Conservation (phyloP, 805 yeast species). For the Pichia exigua region DNA sequence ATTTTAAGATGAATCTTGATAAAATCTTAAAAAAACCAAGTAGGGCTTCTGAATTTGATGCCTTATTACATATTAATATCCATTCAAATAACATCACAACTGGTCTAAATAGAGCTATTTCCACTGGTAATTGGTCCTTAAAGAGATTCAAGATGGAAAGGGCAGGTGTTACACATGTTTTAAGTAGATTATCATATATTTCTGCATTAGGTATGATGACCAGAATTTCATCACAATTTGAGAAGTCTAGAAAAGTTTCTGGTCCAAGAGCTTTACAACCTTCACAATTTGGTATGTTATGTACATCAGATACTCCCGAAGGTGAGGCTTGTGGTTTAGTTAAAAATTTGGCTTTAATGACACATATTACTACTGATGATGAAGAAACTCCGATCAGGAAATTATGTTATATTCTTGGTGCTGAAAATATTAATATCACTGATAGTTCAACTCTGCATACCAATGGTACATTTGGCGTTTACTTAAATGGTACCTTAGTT, state of each 20-base stretch:
- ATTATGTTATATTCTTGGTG: conserved; percentile 77
- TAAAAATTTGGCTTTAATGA: conserved; percentile 93
- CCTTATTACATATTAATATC: conserved; percentile 77
- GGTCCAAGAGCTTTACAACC: conserved; percentile 99
- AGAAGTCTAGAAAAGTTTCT: conserved; percentile 93
- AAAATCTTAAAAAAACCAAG: conserved; percentile 90
- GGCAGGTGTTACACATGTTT: conserved; percentile 97
- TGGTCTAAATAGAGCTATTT: conserved; percentile 92
- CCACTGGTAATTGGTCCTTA: conserved; percentile 98
- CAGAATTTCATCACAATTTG: conserved; percentile 97
- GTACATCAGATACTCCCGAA: conserved; percentile 98
- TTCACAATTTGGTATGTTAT: conserved; percentile 97
- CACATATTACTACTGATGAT: conserved; percentile 97
- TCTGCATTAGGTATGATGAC: conserved; percentile 99
- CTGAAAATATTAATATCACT: conserved; percentile 72
- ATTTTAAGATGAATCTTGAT: conserved; percentile 90
- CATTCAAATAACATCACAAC: conserved; percentile 90
- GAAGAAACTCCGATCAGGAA: conserved; percentile 84
- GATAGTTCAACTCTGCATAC: conserved; percentile 81
- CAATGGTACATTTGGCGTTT: conserved; percentile 73
- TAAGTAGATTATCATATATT: conserved; percentile 84
- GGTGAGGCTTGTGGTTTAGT: conserved; percentile 99
- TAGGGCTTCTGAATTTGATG: conserved; percentile 92
- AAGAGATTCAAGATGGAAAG: conserved; percentile 99
- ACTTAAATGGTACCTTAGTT: conserved; percentile 87